Percentiles rank a stretch among this genome's conserved stretches.
Evolutionary conservation across 345 rosid species (phyloP).

Genomic region (Camelina sativa): DNA sequence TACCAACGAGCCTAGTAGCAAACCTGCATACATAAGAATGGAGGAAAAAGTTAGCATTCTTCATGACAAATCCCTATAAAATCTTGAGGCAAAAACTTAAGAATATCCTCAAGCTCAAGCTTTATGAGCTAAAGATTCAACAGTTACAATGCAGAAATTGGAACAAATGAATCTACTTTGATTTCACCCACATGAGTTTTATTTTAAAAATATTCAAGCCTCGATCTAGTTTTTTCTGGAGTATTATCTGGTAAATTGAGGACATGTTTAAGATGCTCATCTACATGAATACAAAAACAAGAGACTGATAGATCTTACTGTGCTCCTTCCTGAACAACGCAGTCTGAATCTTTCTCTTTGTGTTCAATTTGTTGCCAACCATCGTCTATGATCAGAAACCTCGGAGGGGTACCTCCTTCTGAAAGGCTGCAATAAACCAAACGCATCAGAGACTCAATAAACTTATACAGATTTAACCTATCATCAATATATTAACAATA

Average conservation of each 20-base stretch:
- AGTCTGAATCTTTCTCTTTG: slow-evolving; percentile 67
- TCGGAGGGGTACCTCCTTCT: slow-evolving; percentile 90
- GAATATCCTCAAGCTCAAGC: too few species aligned
- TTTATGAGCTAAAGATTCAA: too few species aligned
- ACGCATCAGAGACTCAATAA: slow-evolving; percentile 31
- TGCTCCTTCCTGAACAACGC: slow-evolving; percentile 92
- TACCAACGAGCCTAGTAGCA: slow-evolving; percentile 89
- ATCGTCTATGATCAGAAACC: slow-evolving; percentile 91
- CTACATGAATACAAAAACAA: slow-evolving; percentile 13
- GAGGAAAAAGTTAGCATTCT: not conserved
- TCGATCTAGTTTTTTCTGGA: not conserved
- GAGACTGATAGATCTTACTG: slow-evolving; percentile 66
- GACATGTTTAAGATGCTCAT: slow-evolving; percentile 13
- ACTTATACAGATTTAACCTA: not conserved
- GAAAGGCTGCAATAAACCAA: slow-evolving; percentile 70
- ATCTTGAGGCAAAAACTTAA: too few species aligned
- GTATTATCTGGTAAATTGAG: not conserved
- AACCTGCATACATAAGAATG: slow-evolving; percentile 57
- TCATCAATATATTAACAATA: not conserved
- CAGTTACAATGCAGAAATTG: too few species aligned
- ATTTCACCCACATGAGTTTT: too few species aligned
- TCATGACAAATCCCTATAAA: too few species aligned
- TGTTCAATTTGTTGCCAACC: slow-evolving; percentile 98
- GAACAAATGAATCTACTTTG: too few species aligned
- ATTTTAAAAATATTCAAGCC: too few species aligned